A percentile compares a stretch with the other conserved stretches of the same genome.
These are phyloP conservation scores for Penicillium sp. DNA, from an alignment of 2,329 filamentous ascomycete species.

Conservation along the genomic window DNA sequence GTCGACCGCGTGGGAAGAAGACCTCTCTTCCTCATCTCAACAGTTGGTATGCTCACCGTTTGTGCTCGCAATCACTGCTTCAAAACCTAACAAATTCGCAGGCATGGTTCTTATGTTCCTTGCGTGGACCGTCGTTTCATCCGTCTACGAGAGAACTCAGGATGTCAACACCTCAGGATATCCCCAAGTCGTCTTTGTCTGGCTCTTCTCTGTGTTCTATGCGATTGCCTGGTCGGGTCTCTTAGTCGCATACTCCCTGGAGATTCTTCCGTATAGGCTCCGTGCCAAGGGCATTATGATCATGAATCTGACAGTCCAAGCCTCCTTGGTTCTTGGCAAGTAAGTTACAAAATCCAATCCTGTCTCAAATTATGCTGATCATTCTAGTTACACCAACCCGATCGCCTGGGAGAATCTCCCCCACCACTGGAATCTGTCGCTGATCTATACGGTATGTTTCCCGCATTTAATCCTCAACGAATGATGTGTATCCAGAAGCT, in stretches of 20 bases:
- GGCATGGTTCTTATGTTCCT: conserved; percentile 52
- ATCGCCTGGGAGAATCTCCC: conserved; percentile 28
- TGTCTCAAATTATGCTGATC: conserved; percentile 1
- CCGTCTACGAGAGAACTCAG: conserved; percentile 48
- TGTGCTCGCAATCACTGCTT: too few relatives aligned
- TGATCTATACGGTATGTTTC: conserved; percentile 30
- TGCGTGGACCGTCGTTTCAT: conserved; percentile 55
- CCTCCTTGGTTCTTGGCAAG: conserved; percentile 64
- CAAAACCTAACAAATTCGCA: conserved; percentile 4
- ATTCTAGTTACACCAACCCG: conserved; percentile 28
- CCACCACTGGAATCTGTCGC: conserved; percentile 29
- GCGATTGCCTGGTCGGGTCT: conserved; percentile 34
- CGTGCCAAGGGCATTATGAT: conserved; percentile 48
- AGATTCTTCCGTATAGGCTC: conserved; percentile 42
- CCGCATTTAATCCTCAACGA: too few relatives aligned
- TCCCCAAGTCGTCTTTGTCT: conserved; percentile 27
- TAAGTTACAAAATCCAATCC: conserved; percentile 38
- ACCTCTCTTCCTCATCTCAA: conserved; percentile 56
- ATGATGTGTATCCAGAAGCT: too few relatives aligned
- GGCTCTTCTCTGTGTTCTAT: conserved; percentile 36
- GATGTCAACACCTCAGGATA: conserved; percentile 22
- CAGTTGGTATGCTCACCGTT: too few relatives aligned
- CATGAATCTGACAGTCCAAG: conserved; percentile 54
- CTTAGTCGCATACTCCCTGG: conserved; percentile 32
- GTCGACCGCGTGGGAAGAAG: conserved; percentile 62